Percentiles rank a stretch among this genome's conserved stretches.
Evolutionary conservation across 1,139 yeast genomes (phyloP).

Genomic region (Candida tropicalis): DNA sequence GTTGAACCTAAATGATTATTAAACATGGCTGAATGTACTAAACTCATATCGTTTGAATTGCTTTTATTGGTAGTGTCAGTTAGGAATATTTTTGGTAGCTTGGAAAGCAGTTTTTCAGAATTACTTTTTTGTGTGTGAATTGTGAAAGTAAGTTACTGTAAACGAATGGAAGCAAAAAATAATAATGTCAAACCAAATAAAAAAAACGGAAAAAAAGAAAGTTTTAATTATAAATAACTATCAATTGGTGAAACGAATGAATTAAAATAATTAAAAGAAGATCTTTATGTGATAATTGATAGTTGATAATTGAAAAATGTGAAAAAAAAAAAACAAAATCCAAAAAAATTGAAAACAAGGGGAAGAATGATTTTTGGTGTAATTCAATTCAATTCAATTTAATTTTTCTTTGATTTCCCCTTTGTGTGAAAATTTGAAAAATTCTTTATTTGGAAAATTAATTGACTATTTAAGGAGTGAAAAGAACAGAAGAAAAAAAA

Average conservation of each 20-base stretch:
- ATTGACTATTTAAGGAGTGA: conserved; percentile 5
- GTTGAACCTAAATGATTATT: conserved; percentile 26
- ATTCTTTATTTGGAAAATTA: conserved; percentile 4
- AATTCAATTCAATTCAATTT: no score
- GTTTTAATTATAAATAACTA: not conserved
- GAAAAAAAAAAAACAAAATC: not conserved
- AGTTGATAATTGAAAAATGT: no score
- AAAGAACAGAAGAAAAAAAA: no score
- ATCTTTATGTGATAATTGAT: no score
- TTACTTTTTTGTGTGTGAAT: not conserved
- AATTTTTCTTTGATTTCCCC: no score
- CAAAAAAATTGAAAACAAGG: not conserved
- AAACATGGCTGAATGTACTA: conserved; percentile 32
- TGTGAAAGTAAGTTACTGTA: not conserved
- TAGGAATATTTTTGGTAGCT: conserved; percentile 3
- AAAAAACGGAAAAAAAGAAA: not conserved
- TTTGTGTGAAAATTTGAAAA: not conserved
- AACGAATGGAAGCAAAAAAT: not conserved
- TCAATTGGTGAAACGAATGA: no score
- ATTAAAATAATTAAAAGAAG: no score
- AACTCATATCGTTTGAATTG: conserved; percentile 20
- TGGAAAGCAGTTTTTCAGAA: not conserved
- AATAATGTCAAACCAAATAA: not conserved
- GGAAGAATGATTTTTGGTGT: not conserved
- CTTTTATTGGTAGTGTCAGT: not conserved